Conservation (phyloP, 441 rosid species). For the Gossypium trilobum region DNA sequence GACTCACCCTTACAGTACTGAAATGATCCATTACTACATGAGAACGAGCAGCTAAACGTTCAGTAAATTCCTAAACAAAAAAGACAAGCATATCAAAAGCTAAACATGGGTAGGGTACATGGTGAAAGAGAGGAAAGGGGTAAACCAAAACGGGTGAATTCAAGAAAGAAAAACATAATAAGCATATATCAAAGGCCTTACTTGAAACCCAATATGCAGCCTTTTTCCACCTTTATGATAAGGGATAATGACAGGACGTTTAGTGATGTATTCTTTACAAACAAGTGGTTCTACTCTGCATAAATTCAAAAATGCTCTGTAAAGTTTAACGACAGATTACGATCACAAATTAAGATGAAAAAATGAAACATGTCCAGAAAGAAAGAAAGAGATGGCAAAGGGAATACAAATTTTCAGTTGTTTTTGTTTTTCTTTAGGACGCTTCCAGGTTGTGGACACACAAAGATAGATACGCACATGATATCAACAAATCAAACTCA, state of each 20-base stretch:
- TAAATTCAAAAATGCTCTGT: conserved; percentile 15
- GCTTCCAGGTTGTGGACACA: background rate
- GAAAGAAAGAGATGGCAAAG: background rate
- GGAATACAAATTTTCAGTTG: background rate
- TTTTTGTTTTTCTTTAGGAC: background rate
- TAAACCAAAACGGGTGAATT: background rate
- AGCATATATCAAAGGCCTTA: conserved; percentile 18
- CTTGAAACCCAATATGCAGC: conserved; percentile 89
- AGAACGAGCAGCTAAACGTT: conserved; percentile 70
- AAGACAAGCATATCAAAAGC: conserved; percentile 2
- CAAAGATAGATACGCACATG: background rate
- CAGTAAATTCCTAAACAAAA: conserved; percentile 56
- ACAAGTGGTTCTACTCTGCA: conserved; percentile 88
- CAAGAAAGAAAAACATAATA: background rate
- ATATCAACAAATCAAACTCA: background rate
- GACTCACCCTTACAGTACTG: conserved; percentile 52
- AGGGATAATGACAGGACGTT: conserved; percentile 81
- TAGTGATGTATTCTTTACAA: conserved; percentile 61
- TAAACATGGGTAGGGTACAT: background rate
- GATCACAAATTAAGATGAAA: conserved; percentile 1
- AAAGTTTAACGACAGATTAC: background rate
- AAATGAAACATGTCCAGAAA: background rate
- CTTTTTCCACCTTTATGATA: conserved; percentile 95
- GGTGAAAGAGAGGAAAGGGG: background rate
- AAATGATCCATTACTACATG: conserved; percentile 53